These are phyloP conservation scores for Malania oleifera DNA, from an alignment of 164 flowering plant species.

Conservation along the genomic window DNA sequence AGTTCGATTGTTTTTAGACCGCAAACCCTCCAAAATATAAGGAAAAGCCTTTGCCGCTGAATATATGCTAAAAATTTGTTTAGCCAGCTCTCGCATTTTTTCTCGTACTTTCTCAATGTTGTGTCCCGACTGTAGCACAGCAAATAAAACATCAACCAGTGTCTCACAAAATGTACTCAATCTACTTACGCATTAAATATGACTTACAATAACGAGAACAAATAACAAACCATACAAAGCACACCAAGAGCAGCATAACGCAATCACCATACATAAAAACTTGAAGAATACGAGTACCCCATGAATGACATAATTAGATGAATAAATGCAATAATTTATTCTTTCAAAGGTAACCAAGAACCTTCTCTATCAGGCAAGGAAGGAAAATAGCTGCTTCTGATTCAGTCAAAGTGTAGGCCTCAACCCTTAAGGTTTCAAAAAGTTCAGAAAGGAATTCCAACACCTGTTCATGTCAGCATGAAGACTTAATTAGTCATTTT, in stretches of 20 bases:
- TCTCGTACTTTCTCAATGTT: constrained; percentile 93
- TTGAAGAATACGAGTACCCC: no score
- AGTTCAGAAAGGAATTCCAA: constrained; percentile 93
- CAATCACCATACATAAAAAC: no score
- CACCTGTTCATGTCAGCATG: constrained; percentile 39
- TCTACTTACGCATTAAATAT: no score
- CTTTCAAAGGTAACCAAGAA: constrained; percentile 6
- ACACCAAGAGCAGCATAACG: no score
- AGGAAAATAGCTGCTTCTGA: constrained; percentile 96
- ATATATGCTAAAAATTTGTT: constrained; percentile 61
- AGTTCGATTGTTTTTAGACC: constrained; percentile 90
- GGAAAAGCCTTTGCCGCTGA: constrained; percentile 78
- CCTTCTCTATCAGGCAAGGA: constrained; percentile 97
- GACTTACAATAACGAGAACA: not conserved
- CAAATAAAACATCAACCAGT: not conserved
- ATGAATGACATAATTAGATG: not conserved
- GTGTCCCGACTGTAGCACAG: constrained; percentile 79
- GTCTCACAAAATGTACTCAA: not conserved
- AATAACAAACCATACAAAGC: not conserved
- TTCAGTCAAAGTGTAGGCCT: constrained; percentile 70
- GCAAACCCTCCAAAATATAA: constrained; percentile 86
- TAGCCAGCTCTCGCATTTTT: constrained; percentile 82
- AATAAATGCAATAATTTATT: not conserved
- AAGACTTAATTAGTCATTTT: not conserved
- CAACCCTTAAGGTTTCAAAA: constrained; percentile 63